These are phyloP conservation scores for Penicillium silybi DNA, from an alignment of 495 filamentous ascomycete species.

Conservation along the genomic window DNA sequence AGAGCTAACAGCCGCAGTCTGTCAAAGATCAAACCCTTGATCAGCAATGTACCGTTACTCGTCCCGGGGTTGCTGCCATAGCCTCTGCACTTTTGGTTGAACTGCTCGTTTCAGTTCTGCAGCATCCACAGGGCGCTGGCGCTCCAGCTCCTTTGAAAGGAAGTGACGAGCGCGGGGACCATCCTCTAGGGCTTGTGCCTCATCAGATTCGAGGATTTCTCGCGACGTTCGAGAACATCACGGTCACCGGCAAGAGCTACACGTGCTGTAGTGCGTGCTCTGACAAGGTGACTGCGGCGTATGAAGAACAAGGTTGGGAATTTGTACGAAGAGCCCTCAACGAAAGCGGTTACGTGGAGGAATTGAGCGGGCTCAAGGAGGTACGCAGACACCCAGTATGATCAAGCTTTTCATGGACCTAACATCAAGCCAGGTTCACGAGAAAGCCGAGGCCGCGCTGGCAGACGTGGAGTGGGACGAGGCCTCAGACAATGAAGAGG, in stretches of 20 bases:
- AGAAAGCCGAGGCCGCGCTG: slow-evolving; percentile 66
- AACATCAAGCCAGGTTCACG: slow-evolving; percentile 53
- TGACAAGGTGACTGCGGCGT: slow-evolving; percentile 65
- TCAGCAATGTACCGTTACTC: slow-evolving; percentile 96
- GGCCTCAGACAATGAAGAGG: slow-evolving; percentile 46
- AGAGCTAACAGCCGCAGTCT: slow-evolving; percentile 49
- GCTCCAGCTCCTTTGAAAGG: slow-evolving; percentile 57
- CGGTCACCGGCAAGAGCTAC: slow-evolving; percentile 77
- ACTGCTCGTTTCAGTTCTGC: slow-evolving; percentile 78
- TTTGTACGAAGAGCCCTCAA: slow-evolving; percentile 85
- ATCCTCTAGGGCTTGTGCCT: slow-evolving; percentile 84
- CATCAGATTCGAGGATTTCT: slow-evolving; percentile 93
- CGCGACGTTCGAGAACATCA: slow-evolving; percentile 77
- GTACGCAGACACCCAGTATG: slow-evolving; percentile 37
- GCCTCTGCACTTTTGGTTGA: slow-evolving; percentile 92
- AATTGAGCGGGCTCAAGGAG: slow-evolving; percentile 86
- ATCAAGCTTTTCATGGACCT: slow-evolving; percentile 9
- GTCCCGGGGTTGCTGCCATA: slow-evolving; percentile 86
- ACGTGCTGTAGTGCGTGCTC: slow-evolving; percentile 92
- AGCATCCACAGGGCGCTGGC: slow-evolving; percentile 65
- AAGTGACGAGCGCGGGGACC: slow-evolving; percentile 55
- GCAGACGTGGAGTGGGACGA: slow-evolving; percentile 61
- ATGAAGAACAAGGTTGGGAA: slow-evolving; percentile 71
- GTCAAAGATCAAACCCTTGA: slow-evolving; percentile 91
- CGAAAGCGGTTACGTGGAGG: slow-evolving; percentile 82